Conservation (phyloP, 2,329 filamentous ascomycete species). For the Cladophialophora carrionii region DNA sequence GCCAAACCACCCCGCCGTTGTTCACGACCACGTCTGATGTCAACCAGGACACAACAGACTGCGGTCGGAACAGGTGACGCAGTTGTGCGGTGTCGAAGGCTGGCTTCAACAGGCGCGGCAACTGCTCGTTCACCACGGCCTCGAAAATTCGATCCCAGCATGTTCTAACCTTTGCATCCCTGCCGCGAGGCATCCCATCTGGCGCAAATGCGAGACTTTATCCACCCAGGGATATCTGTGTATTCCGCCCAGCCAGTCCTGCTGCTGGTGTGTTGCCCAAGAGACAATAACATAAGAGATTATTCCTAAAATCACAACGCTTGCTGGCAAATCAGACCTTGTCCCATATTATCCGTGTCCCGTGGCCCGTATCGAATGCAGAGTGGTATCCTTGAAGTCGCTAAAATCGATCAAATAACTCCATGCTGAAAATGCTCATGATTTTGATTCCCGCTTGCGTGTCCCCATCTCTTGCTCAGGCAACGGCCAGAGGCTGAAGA, state of each 20-base stretch:
- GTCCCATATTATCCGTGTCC: conserved; percentile 43
- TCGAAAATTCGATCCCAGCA: conserved; percentile 41
- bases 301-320: conserved; percentile 49
- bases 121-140: conserved; percentile 37
- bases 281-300: conserved; percentile 37
- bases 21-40: conserved; percentile 36
- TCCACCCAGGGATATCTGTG: conserved; percentile 43
- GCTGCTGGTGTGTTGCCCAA: conserved; percentile 42
- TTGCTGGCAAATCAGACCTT: conserved; percentile 53
- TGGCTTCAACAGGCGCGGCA: conserved; percentile 32
- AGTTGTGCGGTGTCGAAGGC: conserved; percentile 20
- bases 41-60: conserved; percentile 43
- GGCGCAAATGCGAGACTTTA: conserved; percentile 50
- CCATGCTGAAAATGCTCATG: conserved; percentile 35
- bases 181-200: conserved; percentile 56
- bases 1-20: conserved; percentile 38
- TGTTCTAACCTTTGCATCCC: conserved; percentile 48
- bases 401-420: conserved; percentile 49
- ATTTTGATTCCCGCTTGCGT: conserved; percentile 46
- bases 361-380: conserved; percentile 42
- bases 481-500: conserved; percentile 40
- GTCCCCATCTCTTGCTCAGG: conserved; percentile 12
- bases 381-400: conserved; percentile 50
- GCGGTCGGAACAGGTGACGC: conserved; percentile 18
- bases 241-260: conserved; percentile 52